phyloP scores from a whole-genome alignment of 768 basidiomycete genomes.

The Phaeotremella fagi region DNA sequence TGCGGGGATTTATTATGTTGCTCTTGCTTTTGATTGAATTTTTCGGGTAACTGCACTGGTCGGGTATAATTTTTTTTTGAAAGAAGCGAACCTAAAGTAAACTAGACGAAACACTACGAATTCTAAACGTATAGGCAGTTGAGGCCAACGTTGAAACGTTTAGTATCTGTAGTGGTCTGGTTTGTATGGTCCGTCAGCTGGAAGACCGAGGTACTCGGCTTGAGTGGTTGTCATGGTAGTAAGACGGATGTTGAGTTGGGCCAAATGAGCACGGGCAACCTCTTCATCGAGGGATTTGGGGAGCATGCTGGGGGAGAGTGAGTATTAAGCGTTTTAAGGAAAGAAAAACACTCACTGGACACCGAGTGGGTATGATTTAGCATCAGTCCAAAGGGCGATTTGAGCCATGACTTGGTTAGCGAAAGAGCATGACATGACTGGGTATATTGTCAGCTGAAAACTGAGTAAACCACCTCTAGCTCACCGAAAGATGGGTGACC shows the following conservation, averaged over 20 bases:
- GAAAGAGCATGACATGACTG: slow-evolving; percentile 99
- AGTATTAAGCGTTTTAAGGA: not conserved
- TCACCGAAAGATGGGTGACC: slow-evolving; percentile 85
- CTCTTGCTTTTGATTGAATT: slow-evolving; percentile 1
- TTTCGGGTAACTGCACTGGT: not conserved
- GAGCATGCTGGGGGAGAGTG: slow-evolving; percentile 58
- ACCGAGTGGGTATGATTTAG: slow-evolving; percentile 87
- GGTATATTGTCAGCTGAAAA: not conserved
- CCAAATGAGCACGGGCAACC: slow-evolving; percentile 93
- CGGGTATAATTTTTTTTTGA: not conserved
- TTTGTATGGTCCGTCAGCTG: slow-evolving; percentile 75
- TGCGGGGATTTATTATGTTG: slow-evolving; percentile 12
- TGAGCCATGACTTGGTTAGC: slow-evolving; percentile 97
- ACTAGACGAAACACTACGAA: not conserved
- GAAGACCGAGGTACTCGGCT: slow-evolving; percentile 86
- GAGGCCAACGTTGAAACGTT: slow-evolving; percentile 26
- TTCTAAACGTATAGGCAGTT: slow-evolving; percentile 25
- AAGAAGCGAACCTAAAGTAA: not conserved
- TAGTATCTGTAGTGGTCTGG: slow-evolving; percentile 57
- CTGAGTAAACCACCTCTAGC: not conserved
- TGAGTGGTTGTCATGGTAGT: slow-evolving; percentile 62
- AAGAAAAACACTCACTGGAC: slow-evolving; percentile 58
- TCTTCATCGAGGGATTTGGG: slow-evolving; percentile 99
- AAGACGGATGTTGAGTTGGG: slow-evolving; percentile 88
- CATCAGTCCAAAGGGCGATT: slow-evolving; percentile 94